These are phyloP conservation scores for Cymbopogon citratus DNA, from an alignment of 176 grass and related monocot species.

Conservation along the genomic window DNA sequence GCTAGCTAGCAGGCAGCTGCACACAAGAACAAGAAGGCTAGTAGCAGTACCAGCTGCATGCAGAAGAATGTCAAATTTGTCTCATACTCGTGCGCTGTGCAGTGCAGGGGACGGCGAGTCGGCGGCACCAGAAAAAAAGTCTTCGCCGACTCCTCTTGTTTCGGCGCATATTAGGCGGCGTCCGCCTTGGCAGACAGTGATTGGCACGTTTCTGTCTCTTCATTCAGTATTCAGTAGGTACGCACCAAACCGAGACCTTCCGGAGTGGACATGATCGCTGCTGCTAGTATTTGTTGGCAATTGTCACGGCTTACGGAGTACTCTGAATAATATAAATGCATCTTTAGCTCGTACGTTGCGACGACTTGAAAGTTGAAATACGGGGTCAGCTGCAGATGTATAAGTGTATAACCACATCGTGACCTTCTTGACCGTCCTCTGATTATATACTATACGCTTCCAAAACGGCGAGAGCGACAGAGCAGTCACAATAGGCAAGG, in stretches of 20 bases:
- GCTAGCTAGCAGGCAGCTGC: background rate
- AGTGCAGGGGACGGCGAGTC: background rate
- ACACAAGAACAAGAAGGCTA: background rate
- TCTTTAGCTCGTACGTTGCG: no score
- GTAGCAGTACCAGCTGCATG: background rate
- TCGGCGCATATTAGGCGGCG: conserved; percentile 24
- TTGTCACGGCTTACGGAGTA: no score
- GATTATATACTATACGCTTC: no score
- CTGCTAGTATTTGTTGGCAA: no score
- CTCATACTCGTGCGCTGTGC: conserved; percentile 9
- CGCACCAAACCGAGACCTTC: background rate
- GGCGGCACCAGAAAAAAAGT: conserved; percentile 9
- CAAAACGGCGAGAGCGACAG: no score
- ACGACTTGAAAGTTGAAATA: background rate
- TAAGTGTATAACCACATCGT: background rate
- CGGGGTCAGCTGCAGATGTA: background rate
- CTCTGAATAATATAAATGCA: no score
- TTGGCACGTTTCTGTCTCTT: conserved; percentile 23
- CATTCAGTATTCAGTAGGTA: conserved; percentile 21
- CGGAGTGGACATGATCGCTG: no score
- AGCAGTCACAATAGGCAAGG: no score
- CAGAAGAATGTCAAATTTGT: conserved; percentile 25
- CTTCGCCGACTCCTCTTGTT: conserved; percentile 25
- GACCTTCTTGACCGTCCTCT: no score
- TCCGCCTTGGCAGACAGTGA: conserved; percentile 8